Base-by-base conservation (phyloP, 805 yeast genomes). In the Yarrowia bubula region DNA sequence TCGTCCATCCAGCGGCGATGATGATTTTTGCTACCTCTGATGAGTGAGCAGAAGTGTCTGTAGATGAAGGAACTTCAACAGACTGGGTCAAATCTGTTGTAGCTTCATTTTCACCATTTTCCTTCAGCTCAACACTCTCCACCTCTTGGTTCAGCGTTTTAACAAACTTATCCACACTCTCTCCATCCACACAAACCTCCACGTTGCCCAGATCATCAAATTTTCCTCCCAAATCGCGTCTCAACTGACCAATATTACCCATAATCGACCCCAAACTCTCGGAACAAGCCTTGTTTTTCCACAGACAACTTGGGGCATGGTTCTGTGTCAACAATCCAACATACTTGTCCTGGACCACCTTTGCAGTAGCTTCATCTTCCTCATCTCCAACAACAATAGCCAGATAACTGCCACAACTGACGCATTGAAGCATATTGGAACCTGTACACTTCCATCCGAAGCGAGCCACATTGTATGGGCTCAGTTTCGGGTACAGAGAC, bases 381-480 rank as follows among this genome's bases (percentile, higher is more conserved):
- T 28, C 58, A 8, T 39, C 37, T 9, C 28, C 46, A 28, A n/a
- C 32, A 9, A 37, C 35, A 9, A 55, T 37, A 4, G 47, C 61
- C 46, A 55, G 15, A 9, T 28, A 55, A 38, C 47, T 8, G 4
- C 47, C 47, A 41, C 64, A 58, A 8, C 42, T 43, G 6, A 58
- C 64, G 17, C 64, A 58, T 33, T 58, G 64, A 5, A 58, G 51
- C 64, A 58, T 43, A 8, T 58, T 58, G 0, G 32, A 14, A 18
- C 42, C 35, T 10, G 37, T 43, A 13, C 64, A 58, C 14, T 35
- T 33, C 64, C 64, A 58, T 28, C 64, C 64, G 18, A 18, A 58
- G 2, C 64, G 33, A 3, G 64, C 64, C n/a, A 33, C 18, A 4
- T 33, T 33, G 15, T 58, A 58, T 0, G 64, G 64, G 11, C 35